These are phyloP conservation scores for Penicillium dipodomyicola DNA, from an alignment of 495 filamentous ascomycete species.

Conservation along the genomic window DNA sequence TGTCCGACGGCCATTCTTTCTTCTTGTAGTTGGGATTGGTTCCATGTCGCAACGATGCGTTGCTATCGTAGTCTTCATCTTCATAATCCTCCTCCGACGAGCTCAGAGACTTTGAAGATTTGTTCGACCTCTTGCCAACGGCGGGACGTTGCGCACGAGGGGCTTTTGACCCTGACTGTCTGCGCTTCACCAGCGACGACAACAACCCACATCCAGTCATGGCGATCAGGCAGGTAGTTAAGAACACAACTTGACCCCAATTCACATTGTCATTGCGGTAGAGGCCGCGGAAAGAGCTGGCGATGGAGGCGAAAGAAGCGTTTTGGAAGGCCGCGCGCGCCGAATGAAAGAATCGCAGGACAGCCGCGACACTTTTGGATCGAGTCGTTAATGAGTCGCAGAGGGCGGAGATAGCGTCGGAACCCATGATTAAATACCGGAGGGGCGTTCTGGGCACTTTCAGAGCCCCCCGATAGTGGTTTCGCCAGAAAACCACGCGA, in stretches of 20 bases:
- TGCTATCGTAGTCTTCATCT: constrained; percentile 45
- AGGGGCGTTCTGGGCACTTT: constrained; percentile 18
- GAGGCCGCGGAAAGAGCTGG: constrained; percentile 23
- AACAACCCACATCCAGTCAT: constrained; percentile 46
- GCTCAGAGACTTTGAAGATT: constrained; percentile 35
- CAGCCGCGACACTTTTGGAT: constrained; percentile 15
- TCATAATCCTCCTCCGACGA: constrained; percentile 47
- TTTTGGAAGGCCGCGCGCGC: constrained; percentile 19
- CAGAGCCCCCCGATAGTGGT: constrained; percentile 9
- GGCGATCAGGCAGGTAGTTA: constrained; percentile 36
- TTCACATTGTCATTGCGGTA: constrained; percentile 33
- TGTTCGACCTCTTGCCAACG: constrained; percentile 28
- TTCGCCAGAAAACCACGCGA: constrained; percentile 17
- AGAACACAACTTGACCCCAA: constrained; percentile 35
- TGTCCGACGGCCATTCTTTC: constrained; percentile 22
- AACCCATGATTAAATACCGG: constrained; percentile 24
- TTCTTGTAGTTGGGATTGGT: constrained; percentile 22
- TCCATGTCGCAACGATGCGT: constrained; percentile 36
- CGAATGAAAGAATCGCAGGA: constrained; percentile 19
- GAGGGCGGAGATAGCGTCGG: constrained; percentile 16
- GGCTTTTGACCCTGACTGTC: constrained; percentile 14
- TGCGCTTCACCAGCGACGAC: constrained; percentile 36
- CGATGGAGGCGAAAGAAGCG: constrained; percentile 20
- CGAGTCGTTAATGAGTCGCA: constrained; percentile 20
- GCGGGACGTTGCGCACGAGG: constrained; percentile 24